Percentiles rank a stretch among this genome's conserved stretches.
phyloP scores from a whole-genome alignment of 2,329 filamentous ascomycete genomes.

The Dactylellina sp. region DNA sequence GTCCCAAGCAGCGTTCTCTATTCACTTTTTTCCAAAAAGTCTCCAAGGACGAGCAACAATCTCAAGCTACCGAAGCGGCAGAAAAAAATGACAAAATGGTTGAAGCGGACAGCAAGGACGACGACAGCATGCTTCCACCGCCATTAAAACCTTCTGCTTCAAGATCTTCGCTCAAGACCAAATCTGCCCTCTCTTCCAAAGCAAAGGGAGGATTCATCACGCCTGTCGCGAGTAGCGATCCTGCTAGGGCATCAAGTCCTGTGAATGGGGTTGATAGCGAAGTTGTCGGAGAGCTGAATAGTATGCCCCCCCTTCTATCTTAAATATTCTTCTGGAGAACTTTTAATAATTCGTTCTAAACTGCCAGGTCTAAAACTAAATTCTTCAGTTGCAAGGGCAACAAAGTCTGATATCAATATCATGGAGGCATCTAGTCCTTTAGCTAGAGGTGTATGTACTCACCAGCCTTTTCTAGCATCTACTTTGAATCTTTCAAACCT shows the following conservation, averaged over 20 bases:
- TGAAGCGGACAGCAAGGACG: slow-evolving; percentile 33
- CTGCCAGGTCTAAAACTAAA: slow-evolving; percentile 39
- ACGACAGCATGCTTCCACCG: slow-evolving; percentile 42
- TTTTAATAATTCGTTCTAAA: neutral
- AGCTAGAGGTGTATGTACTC: slow-evolving; percentile 27
- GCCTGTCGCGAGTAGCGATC: slow-evolving; percentile 50
- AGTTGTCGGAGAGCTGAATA: slow-evolving; percentile 44
- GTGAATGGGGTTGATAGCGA: slow-evolving; percentile 38
- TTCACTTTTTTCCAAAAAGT: slow-evolving; percentile 84
- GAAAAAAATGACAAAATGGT: slow-evolving; percentile 66
- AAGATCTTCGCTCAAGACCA: slow-evolving; percentile 36
- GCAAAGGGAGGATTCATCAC: slow-evolving; percentile 41
- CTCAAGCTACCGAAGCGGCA: slow-evolving; percentile 75
- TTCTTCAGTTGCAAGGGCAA: slow-evolving; percentile 35
- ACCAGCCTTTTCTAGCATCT: neutral
- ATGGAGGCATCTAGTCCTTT: slow-evolving; percentile 51
- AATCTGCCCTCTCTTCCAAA: slow-evolving; percentile 13
- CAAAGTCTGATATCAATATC: slow-evolving; percentile 33
- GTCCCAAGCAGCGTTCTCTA: slow-evolving; percentile 65
- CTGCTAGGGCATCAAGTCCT: slow-evolving; percentile 46
- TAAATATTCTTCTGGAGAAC: neutral
- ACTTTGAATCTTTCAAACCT: neutral
- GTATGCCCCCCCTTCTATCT: slow-evolving; percentile 1
- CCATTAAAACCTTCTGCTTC: slow-evolving; percentile 49
- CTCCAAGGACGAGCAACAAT: slow-evolving; percentile 72